Conservation (phyloP, 2,329 filamentous ascomycete species). For the Cercospora sojina region DNA sequence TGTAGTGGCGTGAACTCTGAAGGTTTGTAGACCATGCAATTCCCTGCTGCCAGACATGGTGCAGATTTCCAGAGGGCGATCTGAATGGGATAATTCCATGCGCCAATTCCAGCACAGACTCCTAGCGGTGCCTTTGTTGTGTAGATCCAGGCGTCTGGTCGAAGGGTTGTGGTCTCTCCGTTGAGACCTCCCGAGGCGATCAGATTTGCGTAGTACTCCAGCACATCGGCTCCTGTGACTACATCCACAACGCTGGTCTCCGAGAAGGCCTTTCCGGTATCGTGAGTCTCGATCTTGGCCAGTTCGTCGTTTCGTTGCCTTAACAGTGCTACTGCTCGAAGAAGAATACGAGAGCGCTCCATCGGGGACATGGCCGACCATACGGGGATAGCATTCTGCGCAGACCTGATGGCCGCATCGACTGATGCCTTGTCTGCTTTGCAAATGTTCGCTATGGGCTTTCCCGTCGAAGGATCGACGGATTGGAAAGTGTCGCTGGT, state of each 20-base stretch:
- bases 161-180: conserved; percentile 72
- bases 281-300: conserved; percentile 74
- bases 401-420: conserved; percentile 70
- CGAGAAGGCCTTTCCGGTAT: conserved; percentile 82
- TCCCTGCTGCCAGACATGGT: conserved; percentile 79
- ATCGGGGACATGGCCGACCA: conserved; percentile 78
- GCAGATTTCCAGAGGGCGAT: conserved; percentile 90
- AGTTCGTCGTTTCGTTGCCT: conserved; percentile 76
- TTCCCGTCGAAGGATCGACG: conserved; percentile 70
- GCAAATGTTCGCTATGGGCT: conserved; percentile 65
- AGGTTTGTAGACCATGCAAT: conserved; percentile 89
- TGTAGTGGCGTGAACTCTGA: conserved; percentile 87
- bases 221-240: conserved; percentile 76
- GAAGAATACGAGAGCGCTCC: conserved; percentile 73
- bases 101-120: conserved; percentile 82
- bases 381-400: conserved; percentile 66
- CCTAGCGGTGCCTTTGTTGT: conserved; percentile 79
- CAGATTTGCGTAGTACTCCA: conserved; percentile 82
- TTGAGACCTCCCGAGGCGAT: conserved; percentile 76
- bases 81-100: conserved; percentile 91
- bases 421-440: conserved; percentile 60
- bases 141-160: conserved; percentile 77
- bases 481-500: conserved; percentile 64
- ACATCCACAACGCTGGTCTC: conserved; percentile 85
- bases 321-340: conserved; percentile 71